These are phyloP conservation scores for Odontarrhena argentea DNA, from an alignment of 345 rosid genomes.

Conservation along the genomic window DNA sequence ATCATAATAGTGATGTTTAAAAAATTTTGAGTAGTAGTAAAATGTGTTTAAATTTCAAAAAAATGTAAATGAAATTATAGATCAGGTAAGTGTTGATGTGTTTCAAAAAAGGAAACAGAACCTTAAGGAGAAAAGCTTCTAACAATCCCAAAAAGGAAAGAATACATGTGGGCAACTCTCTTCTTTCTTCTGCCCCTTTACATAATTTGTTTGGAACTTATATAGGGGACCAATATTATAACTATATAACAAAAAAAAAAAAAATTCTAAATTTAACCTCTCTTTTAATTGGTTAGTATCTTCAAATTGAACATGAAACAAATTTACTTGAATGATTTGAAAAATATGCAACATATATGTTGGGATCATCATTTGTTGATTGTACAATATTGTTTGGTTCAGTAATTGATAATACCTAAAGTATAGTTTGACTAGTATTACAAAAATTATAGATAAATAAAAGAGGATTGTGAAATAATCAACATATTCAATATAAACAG, in stretches of 20 bases:
- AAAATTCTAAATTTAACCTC: background rate
- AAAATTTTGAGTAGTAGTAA: no score
- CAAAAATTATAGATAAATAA: no score
- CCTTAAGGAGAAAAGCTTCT: conserved; percentile 21
- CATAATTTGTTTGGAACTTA: conserved; percentile 4
- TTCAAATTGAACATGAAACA: background rate
- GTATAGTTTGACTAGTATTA: background rate
- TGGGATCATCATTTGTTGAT: background rate
- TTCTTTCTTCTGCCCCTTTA: conserved; percentile 14
- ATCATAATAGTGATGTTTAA: no score
- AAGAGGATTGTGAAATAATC: background rate
- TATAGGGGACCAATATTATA: conserved; percentile 14
- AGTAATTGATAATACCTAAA: background rate
- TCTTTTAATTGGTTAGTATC: background rate
- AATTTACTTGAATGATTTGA: background rate
- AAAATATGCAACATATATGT: background rate
- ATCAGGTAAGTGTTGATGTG: background rate
- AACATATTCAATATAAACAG: background rate
- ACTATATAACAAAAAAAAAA: no score
- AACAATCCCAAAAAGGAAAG: conserved; percentile 36
- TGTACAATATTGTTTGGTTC: background rate
- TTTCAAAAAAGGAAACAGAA: conserved; percentile 27
- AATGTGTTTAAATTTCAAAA: no score
- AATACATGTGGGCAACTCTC: conserved; percentile 31
- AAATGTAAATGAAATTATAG: background rate